Percentiles rank a stretch among this genome's conserved stretches.
Conservation (phyloP, 73 alveolate species). For the Diophrys appendiculata region DNA sequence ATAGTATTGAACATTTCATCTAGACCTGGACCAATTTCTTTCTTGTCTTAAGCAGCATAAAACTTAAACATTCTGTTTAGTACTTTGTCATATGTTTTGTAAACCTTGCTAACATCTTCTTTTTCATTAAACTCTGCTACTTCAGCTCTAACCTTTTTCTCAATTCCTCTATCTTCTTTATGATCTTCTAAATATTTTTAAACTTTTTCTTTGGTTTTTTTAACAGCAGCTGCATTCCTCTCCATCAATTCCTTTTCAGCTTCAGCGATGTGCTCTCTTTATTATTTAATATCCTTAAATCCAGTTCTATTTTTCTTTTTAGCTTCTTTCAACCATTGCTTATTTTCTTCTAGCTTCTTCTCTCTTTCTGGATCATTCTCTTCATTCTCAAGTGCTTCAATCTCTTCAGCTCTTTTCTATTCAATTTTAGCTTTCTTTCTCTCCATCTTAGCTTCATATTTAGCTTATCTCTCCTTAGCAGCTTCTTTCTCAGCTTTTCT, state of each 20-base stretch:
- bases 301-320: slow-evolving; percentile 29
- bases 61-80: slow-evolving; percentile 33
- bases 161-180: slow-evolving; percentile 34
- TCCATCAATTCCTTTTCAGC: slow-evolving; percentile 11
- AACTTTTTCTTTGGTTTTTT: slow-evolving; percentile 37
- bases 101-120: slow-evolving; percentile 16
- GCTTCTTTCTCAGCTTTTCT: slow-evolving; percentile 22
- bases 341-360: slow-evolving; percentile 14
- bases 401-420: slow-evolving; percentile 6
- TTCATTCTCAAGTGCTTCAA: slow-evolving; percentile 16
- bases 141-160: slow-evolving; percentile 43
- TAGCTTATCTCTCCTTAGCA: slow-evolving; percentile 28
- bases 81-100: slow-evolving; percentile 21
- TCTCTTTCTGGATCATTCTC: slow-evolving; percentile 21
- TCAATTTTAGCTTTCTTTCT: slow-evolving; percentile 25
- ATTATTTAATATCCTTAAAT: slow-evolving; percentile 10
- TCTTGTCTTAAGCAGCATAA: slow-evolving; percentile 38
- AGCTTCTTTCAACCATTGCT: slow-evolving; percentile 24
- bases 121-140: slow-evolving; percentile 17
- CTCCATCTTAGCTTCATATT: no score
- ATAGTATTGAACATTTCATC: slow-evolving; percentile 15
- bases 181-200: slow-evolving; percentile 33
- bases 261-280: slow-evolving; percentile 25
- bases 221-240: slow-evolving; percentile 26
- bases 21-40: slow-evolving; percentile 21